Evolutionary conservation across 2,329 filamentous ascomycete species (phyloP), one percentile per base, ranked within the genome.

Genomic region (Zarea fungicola): DNA sequence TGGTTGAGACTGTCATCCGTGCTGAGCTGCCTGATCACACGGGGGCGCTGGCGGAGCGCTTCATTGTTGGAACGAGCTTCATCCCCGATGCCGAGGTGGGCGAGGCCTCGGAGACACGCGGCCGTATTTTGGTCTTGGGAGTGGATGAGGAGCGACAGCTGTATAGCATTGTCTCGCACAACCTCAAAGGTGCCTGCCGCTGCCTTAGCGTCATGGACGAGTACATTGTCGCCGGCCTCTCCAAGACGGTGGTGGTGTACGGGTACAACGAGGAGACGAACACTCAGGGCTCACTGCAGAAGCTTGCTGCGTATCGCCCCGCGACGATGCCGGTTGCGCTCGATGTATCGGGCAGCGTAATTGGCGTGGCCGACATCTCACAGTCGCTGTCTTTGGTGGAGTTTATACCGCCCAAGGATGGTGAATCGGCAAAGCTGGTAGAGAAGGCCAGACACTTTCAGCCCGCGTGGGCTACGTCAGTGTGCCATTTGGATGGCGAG

Each of bases 281-380:
- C 51, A 79, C 58, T 23, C 74, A 66, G 54, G 81, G 75, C 46
- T 73, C 74, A 37, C 74, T 97, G 9, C 74, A 77, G 42, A 92
- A 87, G 62, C 63, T 86, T 14, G 87, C 88, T 1, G 81, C 83
- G 2, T 95, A 90, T 65, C 81, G 90, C 11, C 87, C 89, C 2
- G 82, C 89, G 3, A 95, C 90, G 0, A 87, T 88, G 26, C 91
- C 93, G 0, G 81, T 95, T 14, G 88, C 92, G 56, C 65, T 97
- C 6, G 82, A 84, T 9, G 78, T 96, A 13, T 80, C 81, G 1
- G 86, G 79, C 1, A 83, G 85, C 56, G 75, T 80, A 21, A 91
- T 99, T 54, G 89, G 87, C 0, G 83, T 97, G 9, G 87, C 85
- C 1, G 93, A 99, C 61, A 71, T 99, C 39, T 96, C 96, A 87